These are phyloP conservation scores for Zalaria obscura DNA, from an alignment of 2,329 filamentous ascomycete species.

Conservation along the genomic window DNA sequence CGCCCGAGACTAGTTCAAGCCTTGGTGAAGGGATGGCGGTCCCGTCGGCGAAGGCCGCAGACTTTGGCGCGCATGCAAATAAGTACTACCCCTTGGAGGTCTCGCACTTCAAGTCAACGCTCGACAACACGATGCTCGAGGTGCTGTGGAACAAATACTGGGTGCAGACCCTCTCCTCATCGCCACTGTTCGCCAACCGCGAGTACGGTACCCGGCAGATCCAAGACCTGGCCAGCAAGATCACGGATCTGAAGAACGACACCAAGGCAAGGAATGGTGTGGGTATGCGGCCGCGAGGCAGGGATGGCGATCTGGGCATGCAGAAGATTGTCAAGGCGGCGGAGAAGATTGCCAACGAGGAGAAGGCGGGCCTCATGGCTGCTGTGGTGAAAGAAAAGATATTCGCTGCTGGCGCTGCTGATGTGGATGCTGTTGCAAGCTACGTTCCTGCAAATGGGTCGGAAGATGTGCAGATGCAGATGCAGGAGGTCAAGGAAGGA, in stretches of 20 bases:
- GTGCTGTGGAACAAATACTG: conserved; percentile 98
- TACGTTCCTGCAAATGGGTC: conserved; percentile 8
- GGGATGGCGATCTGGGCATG: conserved; percentile 33
- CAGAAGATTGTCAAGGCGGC: conserved; percentile 47
- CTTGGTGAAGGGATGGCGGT: conserved; percentile 48
- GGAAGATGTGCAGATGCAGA: conserved; percentile 6
- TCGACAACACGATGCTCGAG: conserved; percentile 76
- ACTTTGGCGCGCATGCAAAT: conserved; percentile 85
- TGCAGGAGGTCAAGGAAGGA: conserved; percentile 8
- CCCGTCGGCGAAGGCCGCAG: conserved; percentile 82
- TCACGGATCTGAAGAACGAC: conserved; percentile 33
- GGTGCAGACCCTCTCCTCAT: conserved; percentile 90
- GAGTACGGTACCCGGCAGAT: conserved; percentile 92
- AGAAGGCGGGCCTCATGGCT: conserved; percentile 48
- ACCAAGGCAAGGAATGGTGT: conserved; percentile 14
- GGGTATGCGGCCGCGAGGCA: conserved; percentile 9
- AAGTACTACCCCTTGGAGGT: conserved; percentile 87
- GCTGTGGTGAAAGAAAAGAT: conserved; percentile 49
- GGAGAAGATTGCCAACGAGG: conserved; percentile 47
- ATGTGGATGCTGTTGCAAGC: conserved; percentile 6
- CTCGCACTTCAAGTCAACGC: conserved; percentile 84
- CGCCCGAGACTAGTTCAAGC: conserved; percentile 30
- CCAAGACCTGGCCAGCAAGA: conserved; percentile 71
- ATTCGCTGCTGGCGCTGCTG: conserved; percentile 26
- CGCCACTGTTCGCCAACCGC: conserved; percentile 77